Evolutionary conservation across 345 rosid species (phyloP), one percentile per base, ranked within the genome.

Genomic region (Eutrema japonicum): DNA sequence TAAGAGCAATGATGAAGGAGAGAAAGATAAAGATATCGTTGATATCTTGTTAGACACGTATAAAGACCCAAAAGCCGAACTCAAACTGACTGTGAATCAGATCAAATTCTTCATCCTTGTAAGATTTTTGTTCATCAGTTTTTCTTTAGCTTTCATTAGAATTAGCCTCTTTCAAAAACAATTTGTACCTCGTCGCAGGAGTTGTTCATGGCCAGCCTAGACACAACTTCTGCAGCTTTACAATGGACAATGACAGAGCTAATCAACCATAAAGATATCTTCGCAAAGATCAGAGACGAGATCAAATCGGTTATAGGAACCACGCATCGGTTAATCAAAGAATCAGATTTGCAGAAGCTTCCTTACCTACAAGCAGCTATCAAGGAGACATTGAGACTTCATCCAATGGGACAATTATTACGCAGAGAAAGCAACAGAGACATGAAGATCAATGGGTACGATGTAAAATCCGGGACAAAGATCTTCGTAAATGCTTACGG

Each of bases 161-260:
- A 29, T 30, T 11, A 12, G 4, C 11, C 30, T 63, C 38, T n/a
- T 16, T n/a, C 22, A 18, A 18, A 18, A 18, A 18, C 22, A 18
- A 18, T 26, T n/a, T 38, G 30, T 2, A 26, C 7, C 2, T 43
- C 13, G 18, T 56, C 68, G 2, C 18, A 78, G 78, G 81, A 78
- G 68, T 22, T 78, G 59, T 67, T 78, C 12, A 73, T 78, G 81
- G 81, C 81, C 4, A 73, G 81, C 48, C 10, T 73, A 46, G 78
- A 78, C 48, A 73, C 81, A 1, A 72, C 81, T 53, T 67, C 75
- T 41, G 78, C 81, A 53, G 81, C 81, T 27, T 46, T 78, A 49
- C 78, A 86, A 61, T 90, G 92, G 94, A 89, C 90, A 60, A 76
- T 86, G 45, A 76, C 91, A 2, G 96, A 91, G 80, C 82, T 87